Evolutionary conservation across 2,329 filamentous ascomycete genomes (phyloP).

Genomic region (Trichoderma asperellum): DNA sequence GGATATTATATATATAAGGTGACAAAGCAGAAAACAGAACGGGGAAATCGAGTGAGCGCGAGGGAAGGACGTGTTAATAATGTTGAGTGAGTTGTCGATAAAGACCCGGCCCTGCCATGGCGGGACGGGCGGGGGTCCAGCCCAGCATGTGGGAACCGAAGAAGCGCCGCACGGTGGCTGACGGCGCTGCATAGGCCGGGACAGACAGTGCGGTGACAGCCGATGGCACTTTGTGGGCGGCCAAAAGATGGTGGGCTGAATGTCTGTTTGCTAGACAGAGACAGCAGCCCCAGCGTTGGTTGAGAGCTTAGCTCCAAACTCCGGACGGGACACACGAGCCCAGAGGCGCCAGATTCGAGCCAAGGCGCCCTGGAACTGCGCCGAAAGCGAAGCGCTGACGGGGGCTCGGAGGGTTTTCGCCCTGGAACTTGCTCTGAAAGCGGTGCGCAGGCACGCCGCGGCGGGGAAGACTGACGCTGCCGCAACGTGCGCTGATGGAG

Average conservation of each 20-base stretch:
- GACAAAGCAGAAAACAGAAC: background rate
- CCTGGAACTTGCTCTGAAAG: background rate
- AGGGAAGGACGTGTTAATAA: slow-evolving; percentile 27
- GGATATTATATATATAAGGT: slow-evolving; percentile 3
- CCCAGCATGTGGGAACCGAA: slow-evolving; percentile 22
- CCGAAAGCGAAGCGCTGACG: background rate
- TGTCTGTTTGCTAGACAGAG: background rate
- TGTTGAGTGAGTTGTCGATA: slow-evolving; percentile 27
- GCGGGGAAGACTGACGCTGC: background rate
- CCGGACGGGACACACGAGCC: slow-evolving; percentile 11
- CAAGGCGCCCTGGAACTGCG: slow-evolving; percentile 3
- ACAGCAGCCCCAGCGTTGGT: background rate
- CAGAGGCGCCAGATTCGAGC: background rate
- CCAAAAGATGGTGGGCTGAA: slow-evolving; percentile 25
- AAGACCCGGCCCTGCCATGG: slow-evolving; percentile 18
- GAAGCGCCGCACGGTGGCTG: slow-evolving; percentile 19
- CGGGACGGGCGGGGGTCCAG: slow-evolving; percentile 21
- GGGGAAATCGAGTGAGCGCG: background rate
- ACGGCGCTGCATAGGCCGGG: background rate
- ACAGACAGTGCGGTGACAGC: background rate
- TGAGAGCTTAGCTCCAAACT: slow-evolving; percentile 15
- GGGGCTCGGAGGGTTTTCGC: background rate
- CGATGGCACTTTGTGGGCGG: slow-evolving; percentile 1
- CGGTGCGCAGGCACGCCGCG: background rate
- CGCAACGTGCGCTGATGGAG: slow-evolving; percentile 24